Evolutionary conservation across 1,284 basidiomycete genomes (phyloP).

Genomic region (Erythrobasidium hasegawianum): DNA sequence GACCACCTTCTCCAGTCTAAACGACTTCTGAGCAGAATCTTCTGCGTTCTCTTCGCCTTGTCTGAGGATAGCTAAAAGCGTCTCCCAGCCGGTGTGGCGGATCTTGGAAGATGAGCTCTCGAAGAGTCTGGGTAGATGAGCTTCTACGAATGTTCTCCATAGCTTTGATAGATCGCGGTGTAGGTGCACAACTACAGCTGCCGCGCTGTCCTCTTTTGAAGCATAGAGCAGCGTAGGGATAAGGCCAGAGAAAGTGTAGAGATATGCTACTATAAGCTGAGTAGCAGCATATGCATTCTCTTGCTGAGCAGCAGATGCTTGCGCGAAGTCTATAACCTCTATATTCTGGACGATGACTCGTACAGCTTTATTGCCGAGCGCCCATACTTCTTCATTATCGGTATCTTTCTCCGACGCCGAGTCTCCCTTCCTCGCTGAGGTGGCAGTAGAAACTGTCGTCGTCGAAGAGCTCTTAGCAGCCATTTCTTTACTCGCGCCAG

Average conservation of each 20-base stretch:
- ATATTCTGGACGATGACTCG: constrained; percentile 30
- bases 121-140: constrained; percentile 10
- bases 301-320: neutral
- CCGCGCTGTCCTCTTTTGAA: neutral
- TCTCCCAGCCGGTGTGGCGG: constrained; percentile 8
- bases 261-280: constrained; percentile 1
- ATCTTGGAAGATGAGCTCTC: neutral
- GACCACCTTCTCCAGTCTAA: constrained; percentile 16
- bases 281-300: constrained; percentile 15
- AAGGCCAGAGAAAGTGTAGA: constrained; percentile 21
- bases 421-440: neutral
- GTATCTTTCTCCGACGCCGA: neutral
- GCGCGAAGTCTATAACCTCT: neutral
- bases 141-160: constrained; percentile 9
- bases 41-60: constrained; percentile 21
- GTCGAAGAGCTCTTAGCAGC: neutral
- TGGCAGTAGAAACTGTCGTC: too few relatives aligned
- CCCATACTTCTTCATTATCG: constrained; percentile 22
- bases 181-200: neutral
- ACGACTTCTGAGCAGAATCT: constrained; percentile 9
- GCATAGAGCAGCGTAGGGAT: neutral
- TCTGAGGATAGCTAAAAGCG: constrained; percentile 18
- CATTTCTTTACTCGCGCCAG: constrained; percentile 18
- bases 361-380: constrained; percentile 27
- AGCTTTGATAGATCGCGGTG: constrained; percentile 19